Conservation (phyloP, 805 yeast genomes). For the Teunomyces atbi region DNA sequence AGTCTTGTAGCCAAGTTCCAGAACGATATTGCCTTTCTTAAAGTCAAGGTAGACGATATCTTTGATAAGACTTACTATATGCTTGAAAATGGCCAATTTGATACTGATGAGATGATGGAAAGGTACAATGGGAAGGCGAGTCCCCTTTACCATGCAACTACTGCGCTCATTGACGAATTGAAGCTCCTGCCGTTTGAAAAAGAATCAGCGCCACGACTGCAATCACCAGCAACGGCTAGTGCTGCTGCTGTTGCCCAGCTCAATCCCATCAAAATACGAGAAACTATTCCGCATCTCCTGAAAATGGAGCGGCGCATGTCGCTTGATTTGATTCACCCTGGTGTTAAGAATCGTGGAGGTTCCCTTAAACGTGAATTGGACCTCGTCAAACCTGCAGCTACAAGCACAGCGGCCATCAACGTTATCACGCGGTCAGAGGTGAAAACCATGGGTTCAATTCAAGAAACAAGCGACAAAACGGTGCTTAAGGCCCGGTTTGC, state of each 20-base stretch:
- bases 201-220: not conserved
- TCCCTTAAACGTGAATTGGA: slow-evolving; percentile 16
- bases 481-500: slow-evolving; percentile 10
- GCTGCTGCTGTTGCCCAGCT: not conserved
- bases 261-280: not conserved
- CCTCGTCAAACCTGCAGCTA: slow-evolving; percentile 29
- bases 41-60: slow-evolving; percentile 22
- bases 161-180: not conserved
- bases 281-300: not conserved
- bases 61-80: slow-evolving; percentile 12
- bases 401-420: slow-evolving; percentile 30
- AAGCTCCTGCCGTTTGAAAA: slow-evolving; percentile 1
- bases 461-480: not conserved
- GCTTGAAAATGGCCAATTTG: not conserved
- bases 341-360: not conserved
- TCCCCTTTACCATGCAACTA: not conserved
- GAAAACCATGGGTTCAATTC: not conserved
- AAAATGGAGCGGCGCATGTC: slow-evolving; percentile 23
- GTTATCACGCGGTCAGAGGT: slow-evolving; percentile 30
- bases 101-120: not conserved
- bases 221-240: not conserved
- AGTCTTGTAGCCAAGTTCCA: slow-evolving; percentile 12
- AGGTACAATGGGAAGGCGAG: not conserved
- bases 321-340: slow-evolving; percentile 21
- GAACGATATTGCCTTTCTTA: slow-evolving; percentile 15